Base-by-base conservation (phyloP, 345 rosid genomes). In the Iberis pinnata region DNA sequence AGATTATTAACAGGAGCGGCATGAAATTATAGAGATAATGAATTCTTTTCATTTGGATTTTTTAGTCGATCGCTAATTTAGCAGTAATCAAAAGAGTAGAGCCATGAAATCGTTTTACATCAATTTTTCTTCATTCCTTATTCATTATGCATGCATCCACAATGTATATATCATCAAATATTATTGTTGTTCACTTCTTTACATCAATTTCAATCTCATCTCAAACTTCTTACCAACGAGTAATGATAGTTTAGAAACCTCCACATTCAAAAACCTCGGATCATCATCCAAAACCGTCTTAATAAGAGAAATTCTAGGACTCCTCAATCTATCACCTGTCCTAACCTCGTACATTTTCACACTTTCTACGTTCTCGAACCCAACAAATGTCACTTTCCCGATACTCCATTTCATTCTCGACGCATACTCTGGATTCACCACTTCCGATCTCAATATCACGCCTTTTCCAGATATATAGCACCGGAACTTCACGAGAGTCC, bases 361-460 rank as follows among this genome's bases (percentile, higher is more conserved):
- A 6, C 27, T 44, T 44, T 48, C 39, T 2, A 33, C 57, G 16
- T 53, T 69, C 43, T 75, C 59, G 51, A 79, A 39, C 40, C 92
- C 92, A 3, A 86, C 40, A 22, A 79, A 70, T 8, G 63, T 83
- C 15, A 79, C 80, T 61, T 68, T 80, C n/a, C 58, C 64, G 4
- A 86, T 68, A 19, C 48, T 46, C 88, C 79, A 82, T 49, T 72
- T 63, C 63, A 76, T 63, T 22, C 52, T 76, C 45, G 70, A 1
- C 12, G 89, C 81, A 46, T 69, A 86, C 31, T 27, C 75, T 35
- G 76, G 86, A 47, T 76, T 76, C 27, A 59, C 67, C 32, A 86
- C 74, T 40, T 70, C 53, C 9, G 88, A 81, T 20, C 67, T 65
- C 12, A 81, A 49, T 1, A 45, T 12, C 0, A 60, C 55, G 2